These are phyloP conservation scores for Xerophyta viscosa DNA, from an alignment of 106 monocot species.

Conservation along the genomic window DNA sequence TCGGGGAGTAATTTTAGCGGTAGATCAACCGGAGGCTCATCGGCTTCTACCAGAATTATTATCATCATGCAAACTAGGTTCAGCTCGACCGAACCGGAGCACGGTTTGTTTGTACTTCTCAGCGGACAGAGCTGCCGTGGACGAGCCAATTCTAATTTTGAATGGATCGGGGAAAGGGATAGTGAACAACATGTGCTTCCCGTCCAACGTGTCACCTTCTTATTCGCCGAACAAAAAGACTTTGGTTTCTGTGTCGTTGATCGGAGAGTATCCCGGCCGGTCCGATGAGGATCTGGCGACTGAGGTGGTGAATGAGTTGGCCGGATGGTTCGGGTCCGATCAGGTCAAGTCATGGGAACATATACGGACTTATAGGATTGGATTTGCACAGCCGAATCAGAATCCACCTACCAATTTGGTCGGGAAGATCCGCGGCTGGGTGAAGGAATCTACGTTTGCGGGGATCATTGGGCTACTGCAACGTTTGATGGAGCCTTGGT, in stretches of 20 bases:
- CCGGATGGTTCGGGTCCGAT: slow-evolving; percentile 64
- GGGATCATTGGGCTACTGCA: slow-evolving; percentile 69
- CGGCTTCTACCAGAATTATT: slow-evolving; percentile 29
- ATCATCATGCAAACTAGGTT: not conserved
- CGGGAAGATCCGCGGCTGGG: slow-evolving; percentile 42
- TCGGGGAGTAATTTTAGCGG: slow-evolving; percentile 67
- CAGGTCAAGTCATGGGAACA: slow-evolving; percentile 62
- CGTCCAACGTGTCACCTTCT: slow-evolving; percentile 70
- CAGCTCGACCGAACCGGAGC: slow-evolving; percentile 19
- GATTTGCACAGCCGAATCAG: slow-evolving; percentile 90
- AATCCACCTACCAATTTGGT: slow-evolving; percentile 62
- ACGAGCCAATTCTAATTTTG: slow-evolving; percentile 73
- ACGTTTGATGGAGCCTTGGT: slow-evolving; percentile 92
- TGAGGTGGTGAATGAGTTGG: slow-evolving; percentile 56
- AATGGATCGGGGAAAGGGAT: slow-evolving; percentile 81
- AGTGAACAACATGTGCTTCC: slow-evolving; percentile 98
- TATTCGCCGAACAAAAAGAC: slow-evolving; percentile 68
- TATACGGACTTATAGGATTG: slow-evolving; percentile 74
- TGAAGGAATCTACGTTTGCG: slow-evolving; percentile 71
- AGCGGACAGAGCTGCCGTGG: slow-evolving; percentile 43
- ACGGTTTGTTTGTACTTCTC: slow-evolving; percentile 83
- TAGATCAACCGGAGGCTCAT: slow-evolving; percentile 64
- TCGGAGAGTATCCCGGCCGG: slow-evolving; percentile 28
- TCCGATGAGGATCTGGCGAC: slow-evolving; percentile 52
- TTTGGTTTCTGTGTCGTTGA: slow-evolving; percentile 73